Evolutionary conservation across 768 basidiomycete genomes (phyloP), one percentile per base, ranked within the genome.

Genomic region (Hydnomerulius pinastri): DNA sequence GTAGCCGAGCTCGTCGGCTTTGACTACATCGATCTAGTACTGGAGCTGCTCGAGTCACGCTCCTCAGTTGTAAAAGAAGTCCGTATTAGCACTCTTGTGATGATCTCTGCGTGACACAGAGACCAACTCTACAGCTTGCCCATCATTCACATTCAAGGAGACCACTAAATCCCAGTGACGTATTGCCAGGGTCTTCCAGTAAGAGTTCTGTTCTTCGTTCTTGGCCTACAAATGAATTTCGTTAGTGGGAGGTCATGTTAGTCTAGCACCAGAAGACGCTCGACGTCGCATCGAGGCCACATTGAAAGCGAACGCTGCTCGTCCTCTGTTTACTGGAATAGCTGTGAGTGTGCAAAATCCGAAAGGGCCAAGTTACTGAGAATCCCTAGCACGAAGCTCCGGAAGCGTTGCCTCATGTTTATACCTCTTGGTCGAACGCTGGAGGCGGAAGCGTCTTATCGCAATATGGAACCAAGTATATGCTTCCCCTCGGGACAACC

Each of bases 361-460:
- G 17, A n/a, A 10, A 46, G 1, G 27, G 25, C 9, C n/a, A 7
- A 20, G 30, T 32, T 40, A 4, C 24, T 48, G 28, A 70, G 48
- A 27, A 55, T 20, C 49, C 47, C 20, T 58, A 87, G 84, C 71
- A 77, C 58, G 70, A 75, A 37, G 73, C 72, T 3, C 74, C 81
- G 3, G 86, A 90, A 63, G 64, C 80, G 30, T 78, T 91, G 15
- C 97, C 97, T 0, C 86, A 98, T 72, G 87, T 99, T 10, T 99
- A 96, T 65, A 85, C 88, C 8, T 83, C 92, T 4, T 74, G 79
- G 20, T 71, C 75, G 4, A 70, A 79, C 38, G 64, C 67, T 4
- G 78, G 85, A 55, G 83, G 87, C 2, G 85, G 81, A 59, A 71
- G 85, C 9, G 32, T 63, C 39, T 66, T 92, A 11, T 89, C 90